These are phyloP conservation scores for Eragrostis nindensis DNA, from an alignment of 176 grass and related monocot species.

Conservation along the genomic window DNA sequence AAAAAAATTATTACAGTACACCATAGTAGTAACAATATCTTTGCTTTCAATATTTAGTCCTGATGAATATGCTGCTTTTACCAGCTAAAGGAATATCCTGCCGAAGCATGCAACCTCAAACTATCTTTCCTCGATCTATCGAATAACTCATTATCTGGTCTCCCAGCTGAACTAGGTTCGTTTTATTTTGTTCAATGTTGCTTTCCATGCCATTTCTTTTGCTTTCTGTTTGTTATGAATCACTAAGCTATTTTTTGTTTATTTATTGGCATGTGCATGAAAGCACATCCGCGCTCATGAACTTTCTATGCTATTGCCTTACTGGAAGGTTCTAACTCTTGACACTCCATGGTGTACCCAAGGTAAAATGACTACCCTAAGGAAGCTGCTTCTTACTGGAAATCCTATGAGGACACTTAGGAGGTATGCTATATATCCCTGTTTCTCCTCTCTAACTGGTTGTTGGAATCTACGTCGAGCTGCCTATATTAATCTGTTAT, in stretches of 20 bases:
- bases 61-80: conserved; percentile 40
- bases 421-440: conserved; percentile 56
- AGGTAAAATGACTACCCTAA: conserved; percentile 92
- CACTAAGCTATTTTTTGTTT: neutral
- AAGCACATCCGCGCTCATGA: neutral
- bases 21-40: neutral
- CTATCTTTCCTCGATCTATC: conserved; percentile 87
- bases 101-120: conserved; percentile 78
- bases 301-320: neutral
- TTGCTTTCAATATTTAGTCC: conserved; percentile 8
- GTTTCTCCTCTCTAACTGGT: conserved; percentile 44
- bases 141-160: conserved; percentile 84
- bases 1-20: conserved; percentile 4
- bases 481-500: conserved; percentile 38
- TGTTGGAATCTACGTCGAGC: conserved; percentile 14
- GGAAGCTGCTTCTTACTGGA: conserved; percentile 87
- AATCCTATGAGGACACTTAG: conserved; percentile 94
- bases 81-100: conserved; percentile 89
- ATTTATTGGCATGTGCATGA: neutral
- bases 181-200: conserved; percentile 23
- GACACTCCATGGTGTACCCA: conserved; percentile 38
- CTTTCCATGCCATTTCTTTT: neutral
- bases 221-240: conserved; percentile 30
- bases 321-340: conserved; percentile 29
- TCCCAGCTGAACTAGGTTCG: conserved; percentile 87